phyloP scores from a whole-genome alignment of 2,329 filamentous ascomycete genomes.

The Phyllosticta citribraziliensis region DNA sequence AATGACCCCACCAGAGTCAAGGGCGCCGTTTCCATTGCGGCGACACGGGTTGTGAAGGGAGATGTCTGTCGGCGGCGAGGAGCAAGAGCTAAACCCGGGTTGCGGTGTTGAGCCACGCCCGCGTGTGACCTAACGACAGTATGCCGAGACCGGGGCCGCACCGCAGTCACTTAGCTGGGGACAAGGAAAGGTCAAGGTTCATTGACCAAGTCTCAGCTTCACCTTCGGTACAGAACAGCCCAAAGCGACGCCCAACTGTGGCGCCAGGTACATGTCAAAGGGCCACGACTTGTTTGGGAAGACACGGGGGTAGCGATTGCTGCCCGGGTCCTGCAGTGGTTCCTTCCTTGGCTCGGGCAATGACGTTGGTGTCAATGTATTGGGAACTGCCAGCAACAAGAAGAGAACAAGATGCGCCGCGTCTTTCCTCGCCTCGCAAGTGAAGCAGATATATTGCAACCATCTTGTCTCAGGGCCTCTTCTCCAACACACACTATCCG shows the following conservation, averaged over 20 bases:
- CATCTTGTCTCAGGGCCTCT: not conserved
- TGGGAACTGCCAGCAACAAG: not conserved
- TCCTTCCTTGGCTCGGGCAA: not conserved
- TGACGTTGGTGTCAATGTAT: not conserved
- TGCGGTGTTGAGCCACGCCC: not conserved
- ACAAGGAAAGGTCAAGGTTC: not conserved
- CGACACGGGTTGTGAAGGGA: not conserved
- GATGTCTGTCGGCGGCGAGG: not conserved
- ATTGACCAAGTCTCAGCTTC: not conserved
- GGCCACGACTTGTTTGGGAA: not conserved
- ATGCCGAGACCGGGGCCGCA: not conserved
- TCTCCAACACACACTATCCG: not conserved
- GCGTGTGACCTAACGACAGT: not conserved
- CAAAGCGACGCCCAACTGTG: not conserved
- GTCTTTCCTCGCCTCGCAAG: not conserved
- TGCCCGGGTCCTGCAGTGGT: not conserved
- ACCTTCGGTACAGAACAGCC: not conserved
- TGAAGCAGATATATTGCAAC: not conserved
- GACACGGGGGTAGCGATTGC: not conserved
- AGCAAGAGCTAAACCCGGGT: not conserved
- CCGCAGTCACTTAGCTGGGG: not conserved
- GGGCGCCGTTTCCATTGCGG: slow-evolving; percentile 57
- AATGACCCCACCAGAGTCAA: slow-evolving; percentile 43
- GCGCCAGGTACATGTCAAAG: not conserved
- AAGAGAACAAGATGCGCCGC: not conserved